Evolutionary conservation across 1,139 yeast genomes (phyloP).

Genomic region (Meyerozyma carpophila): DNA sequence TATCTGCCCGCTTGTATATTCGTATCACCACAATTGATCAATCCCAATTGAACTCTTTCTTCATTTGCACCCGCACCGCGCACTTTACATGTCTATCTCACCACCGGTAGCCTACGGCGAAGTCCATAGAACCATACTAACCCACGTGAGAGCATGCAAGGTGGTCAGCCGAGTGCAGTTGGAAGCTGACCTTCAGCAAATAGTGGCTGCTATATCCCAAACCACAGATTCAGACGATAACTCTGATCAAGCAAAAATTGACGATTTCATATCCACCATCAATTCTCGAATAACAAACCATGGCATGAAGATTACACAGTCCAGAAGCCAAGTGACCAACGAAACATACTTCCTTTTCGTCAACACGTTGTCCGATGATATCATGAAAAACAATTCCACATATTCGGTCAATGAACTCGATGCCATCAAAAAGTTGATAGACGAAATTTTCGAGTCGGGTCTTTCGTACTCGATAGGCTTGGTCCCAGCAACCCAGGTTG

Average conservation of each 20-base stretch:
- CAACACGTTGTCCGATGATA: slow-evolving; percentile 36
- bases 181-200: slow-evolving; percentile 5
- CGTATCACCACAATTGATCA: too few relatives aligned
- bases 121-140: slow-evolving; percentile 38
- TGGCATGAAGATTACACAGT: slow-evolving; percentile 42
- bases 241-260: slow-evolving; percentile 9
- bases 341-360: slow-evolving; percentile 34
- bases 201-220: slow-evolving; percentile 2
- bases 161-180: slow-evolving; percentile 12
- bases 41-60: too few relatives aligned
- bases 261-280: slow-evolving; percentile 28
- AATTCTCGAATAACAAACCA: slow-evolving; percentile 33
- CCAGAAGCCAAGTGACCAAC: slow-evolving; percentile 31
- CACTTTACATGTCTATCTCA: not conserved
- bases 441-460: slow-evolving; percentile 32
- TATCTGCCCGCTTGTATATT: too few relatives aligned
- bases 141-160: slow-evolving; percentile 35
- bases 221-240: slow-evolving; percentile 2
- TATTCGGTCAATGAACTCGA: slow-evolving; percentile 46
- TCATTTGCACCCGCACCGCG: too few relatives aligned
- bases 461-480: slow-evolving; percentile 23
- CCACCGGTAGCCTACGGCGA: slow-evolving; percentile 14
- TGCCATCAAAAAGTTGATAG: slow-evolving; percentile 44
- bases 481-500: slow-evolving; percentile 23
- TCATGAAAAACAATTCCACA: slow-evolving; percentile 35